Evolutionary conservation across 805 yeast species (phyloP).

Genomic region (Brettanomyces bruxellensis): DNA sequence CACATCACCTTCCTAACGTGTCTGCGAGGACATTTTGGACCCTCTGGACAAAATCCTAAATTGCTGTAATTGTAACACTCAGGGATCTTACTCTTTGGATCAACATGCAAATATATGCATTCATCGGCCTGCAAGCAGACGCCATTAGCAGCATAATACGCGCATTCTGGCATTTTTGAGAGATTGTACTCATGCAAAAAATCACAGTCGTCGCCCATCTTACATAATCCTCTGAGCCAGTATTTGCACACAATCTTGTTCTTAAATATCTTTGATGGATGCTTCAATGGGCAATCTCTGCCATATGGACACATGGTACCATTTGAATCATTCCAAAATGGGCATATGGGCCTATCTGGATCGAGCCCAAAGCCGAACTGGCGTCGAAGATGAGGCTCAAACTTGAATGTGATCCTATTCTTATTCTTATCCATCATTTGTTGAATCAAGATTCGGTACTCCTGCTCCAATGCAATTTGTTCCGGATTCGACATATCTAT

Average conservation of each 20-base stretch:
- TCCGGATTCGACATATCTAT: conserved; percentile 5
- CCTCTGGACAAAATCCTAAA: conserved; percentile 86
- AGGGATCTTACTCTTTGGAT: conserved; percentile 82
- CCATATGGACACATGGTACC: conserved; percentile 71
- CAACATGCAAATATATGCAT: conserved; percentile 86
- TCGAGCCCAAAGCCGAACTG: conserved; percentile 79
- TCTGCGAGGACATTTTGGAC: conserved; percentile 75
- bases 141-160: conserved; percentile 74
- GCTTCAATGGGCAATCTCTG: conserved; percentile 77
- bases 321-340: conserved; percentile 54
- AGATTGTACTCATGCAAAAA: conserved; percentile 91
- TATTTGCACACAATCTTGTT: conserved; percentile 93
- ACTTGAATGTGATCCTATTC: conserved; percentile 32
- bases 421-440: conserved; percentile 7
- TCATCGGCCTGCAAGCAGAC: conserved; percentile 90
- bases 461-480: conserved; percentile 8
- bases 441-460: conserved; percentile 6
- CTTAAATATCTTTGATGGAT: conserved; percentile 48
- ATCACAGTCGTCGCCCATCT: conserved; percentile 94
- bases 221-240: conserved; percentile 96
- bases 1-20: conserved; percentile 74
- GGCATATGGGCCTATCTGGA: conserved; percentile 86
- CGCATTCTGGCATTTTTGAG: conserved; percentile 94
- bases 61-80: conserved; percentile 73
- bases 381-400: conserved; percentile 73